Base-by-base conservation (phyloP, 495 filamentous ascomycete genomes). In the Neurospora sp. region DNA sequence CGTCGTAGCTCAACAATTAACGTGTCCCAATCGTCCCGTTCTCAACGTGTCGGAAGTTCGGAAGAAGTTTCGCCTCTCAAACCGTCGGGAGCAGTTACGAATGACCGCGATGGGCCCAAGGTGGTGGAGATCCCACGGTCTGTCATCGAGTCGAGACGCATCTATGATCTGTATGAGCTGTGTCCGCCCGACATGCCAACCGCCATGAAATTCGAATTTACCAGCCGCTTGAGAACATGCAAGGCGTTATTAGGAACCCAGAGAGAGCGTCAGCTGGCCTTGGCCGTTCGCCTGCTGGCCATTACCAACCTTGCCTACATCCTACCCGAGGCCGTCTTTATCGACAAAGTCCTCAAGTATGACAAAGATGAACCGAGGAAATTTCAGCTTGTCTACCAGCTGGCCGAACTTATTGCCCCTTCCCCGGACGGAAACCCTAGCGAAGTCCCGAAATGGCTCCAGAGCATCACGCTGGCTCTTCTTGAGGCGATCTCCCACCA, bases 221-320 rank as follows among this genome's bases (percentile, higher is more conserved):
- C 98, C n/a, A 89, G 93, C 74, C 91, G 91, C 28, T 80, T 97
- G 31, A 91, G 96, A 42, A 88, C 92, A 39, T 93, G 93, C n/a
- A 89, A 92, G 75, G 93, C 92, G 0, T 84, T 99, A 71, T 83
- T 87, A 39, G 85, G 86, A 3, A 91, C 93, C 4, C 75, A 85
- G 38, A 86, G 89, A 66, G 88, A 87, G 48, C 88, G 94, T 40
- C 91, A 93, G 77, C 88, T 92, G 75, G 90, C 96, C 28, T 85
- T 98, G 43, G 89, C 90, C 39, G 90, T 95, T 70, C 91, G 94
- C 31, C 84, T 98, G 28, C 84, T 98, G 69, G 95, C 96, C 34
- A 89, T 98, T 75, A 94, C 93, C 21, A 99, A 99, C 78, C 82
- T 98, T 54, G 94, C 94, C 10, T 98, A 96, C 81, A 90, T 98